Percentiles rank a stretch among this genome's conserved stretches.
phyloP scores from a whole-genome alignment of 768 basidiomycete species.

The Hydnomerulius pinastri region DNA sequence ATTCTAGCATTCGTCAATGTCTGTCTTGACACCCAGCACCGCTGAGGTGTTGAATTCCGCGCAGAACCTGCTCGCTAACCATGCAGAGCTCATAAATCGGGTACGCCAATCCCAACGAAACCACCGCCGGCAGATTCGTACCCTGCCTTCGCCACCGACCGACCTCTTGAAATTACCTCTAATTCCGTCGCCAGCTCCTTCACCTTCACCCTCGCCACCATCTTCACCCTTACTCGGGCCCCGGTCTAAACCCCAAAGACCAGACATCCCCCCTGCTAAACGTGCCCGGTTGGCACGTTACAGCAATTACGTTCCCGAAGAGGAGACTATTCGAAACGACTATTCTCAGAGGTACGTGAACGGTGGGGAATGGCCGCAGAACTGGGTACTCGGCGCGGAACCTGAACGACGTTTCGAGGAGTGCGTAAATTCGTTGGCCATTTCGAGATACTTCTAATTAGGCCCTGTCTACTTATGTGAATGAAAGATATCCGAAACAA shows the following conservation, averaged over 20 bases:
- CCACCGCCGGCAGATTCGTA: conserved; percentile 57
- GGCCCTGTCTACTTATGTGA: background rate
- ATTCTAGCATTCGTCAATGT: background rate
- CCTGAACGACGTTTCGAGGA: conserved; percentile 91
- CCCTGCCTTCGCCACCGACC: conserved; percentile 54
- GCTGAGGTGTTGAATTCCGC: conserved; percentile 59
- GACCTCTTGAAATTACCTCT: conserved; percentile 59
- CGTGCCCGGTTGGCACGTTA: conserved; percentile 71
- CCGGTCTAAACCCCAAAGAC: conserved; percentile 41
- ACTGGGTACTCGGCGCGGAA: conserved; percentile 89
- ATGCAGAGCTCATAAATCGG: conserved; percentile 57
- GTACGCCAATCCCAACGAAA: conserved; percentile 57
- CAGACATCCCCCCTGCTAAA: conserved; percentile 68
- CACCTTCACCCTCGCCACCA: conserved; percentile 50
- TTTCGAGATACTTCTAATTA: background rate
- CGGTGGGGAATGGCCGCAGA: conserved; percentile 91
- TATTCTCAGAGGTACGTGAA: conserved; percentile 90
- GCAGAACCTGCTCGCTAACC: conserved; percentile 63
- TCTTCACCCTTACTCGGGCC: conserved; percentile 43
- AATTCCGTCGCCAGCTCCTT: conserved; percentile 57
- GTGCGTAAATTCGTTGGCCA: conserved; percentile 50
- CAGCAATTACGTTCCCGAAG: conserved; percentile 84
- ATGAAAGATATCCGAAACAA: conserved; percentile 87
- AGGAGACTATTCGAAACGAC: conserved; percentile 97
- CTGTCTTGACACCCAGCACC: conserved; percentile 27